Base-by-base conservation (phyloP, 2,329 filamentous ascomycete genomes). In the Didymella arachidicola region DNA sequence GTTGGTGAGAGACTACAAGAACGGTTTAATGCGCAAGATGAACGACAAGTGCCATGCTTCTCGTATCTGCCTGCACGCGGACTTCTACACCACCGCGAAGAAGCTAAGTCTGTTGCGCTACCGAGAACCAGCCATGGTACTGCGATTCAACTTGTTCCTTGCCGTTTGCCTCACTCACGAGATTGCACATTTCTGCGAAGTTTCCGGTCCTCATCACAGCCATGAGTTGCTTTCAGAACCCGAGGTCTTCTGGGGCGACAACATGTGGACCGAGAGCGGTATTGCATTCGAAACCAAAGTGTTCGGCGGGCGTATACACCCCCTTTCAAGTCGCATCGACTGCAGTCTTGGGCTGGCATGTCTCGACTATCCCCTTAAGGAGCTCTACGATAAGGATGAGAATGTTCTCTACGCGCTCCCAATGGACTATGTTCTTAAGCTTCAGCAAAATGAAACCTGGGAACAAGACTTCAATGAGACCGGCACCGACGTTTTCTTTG, bases 61-160 rank as follows among this genome's bases (percentile, higher is more conserved):
- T 54, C 67, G 72, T n/a, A 77, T 79, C 27, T 75, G 75, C 49
- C 61, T 79, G 2, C 75, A 78, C 52, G 72, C 75, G 6, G 76
- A 78, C 54, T 78, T 79, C 49, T 78, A 78, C 44, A 78, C 75
- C 11, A 77, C 74, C 2, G 76, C 76, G 11, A 77, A 76, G 61
- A 76, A 76, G 48, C 65, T 78, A 16, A 76, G 73, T 53, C 18
- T 76, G 1, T 41, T 78, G 27, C 70, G 69, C 36, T 77, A 74
- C 54, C 72, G 73, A 16, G 76, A 78, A 32, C 76, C 75, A 7
- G 75, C 74, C 4, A 77, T 77, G 75, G 76, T 78, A 0, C 49
- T 79, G 22, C 74, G 77, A 12, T 79, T 77, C 67, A 77, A 78
- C 41, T 65, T 79, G 30, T 78, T 78, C 52, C 64, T 78, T 2